Base-by-base conservation (phyloP, 1,284 basidiomycete species). In the Takashimella tepidaria region DNA sequence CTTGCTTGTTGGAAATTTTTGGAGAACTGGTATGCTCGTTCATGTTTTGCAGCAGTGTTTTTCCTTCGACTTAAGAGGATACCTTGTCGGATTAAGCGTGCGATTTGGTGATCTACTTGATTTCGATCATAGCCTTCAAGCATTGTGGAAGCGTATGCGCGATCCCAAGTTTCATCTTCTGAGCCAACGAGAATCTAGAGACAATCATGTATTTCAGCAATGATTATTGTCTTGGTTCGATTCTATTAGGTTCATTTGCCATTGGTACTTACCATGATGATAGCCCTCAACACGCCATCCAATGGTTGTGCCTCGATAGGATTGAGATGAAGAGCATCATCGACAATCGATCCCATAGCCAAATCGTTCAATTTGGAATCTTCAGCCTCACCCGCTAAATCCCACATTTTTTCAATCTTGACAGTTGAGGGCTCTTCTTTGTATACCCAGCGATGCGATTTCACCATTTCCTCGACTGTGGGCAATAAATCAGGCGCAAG, bases 151-250 rank as follows among this genome's bases (percentile, higher is more conserved):
- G 83, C 89, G 12, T 66, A 67, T 8, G 82, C 80, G 2, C 81
- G 69, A 54, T 85, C 78, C 67, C 91, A 92, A 4, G 72, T 74
- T 49, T 85, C 84, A 54, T 79, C 77, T 0, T 87, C 83, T 1
- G 85, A 86, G 2, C 85, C 83, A 42, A 91, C 79, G 3, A 83
- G 80, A 84, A 92, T 87, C 89, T 89, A 45, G 20, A 40, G 16
- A 37, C 16, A n/a, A n/a, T n/a, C n/a, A n/a, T n/a, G n/a, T n/a
- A n/a, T n/a, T n/a, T n/a, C n/a, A n/a, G n/a, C n/a, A n/a, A n/a
- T n/a, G n/a, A n/a, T n/a, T n/a, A n/a, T n/a, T n/a, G n/a, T n/a
- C n/a, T n/a, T n/a, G n/a, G n/a, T n/a, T n/a, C n/a, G n/a, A n/a
- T n/a, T n/a, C n/a, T n/a, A n/a, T n/a, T n/a, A n/a, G n/a, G n/a